phyloP scores from a whole-genome alignment of 768 basidiomycete genomes.

The Russula lepida region DNA sequence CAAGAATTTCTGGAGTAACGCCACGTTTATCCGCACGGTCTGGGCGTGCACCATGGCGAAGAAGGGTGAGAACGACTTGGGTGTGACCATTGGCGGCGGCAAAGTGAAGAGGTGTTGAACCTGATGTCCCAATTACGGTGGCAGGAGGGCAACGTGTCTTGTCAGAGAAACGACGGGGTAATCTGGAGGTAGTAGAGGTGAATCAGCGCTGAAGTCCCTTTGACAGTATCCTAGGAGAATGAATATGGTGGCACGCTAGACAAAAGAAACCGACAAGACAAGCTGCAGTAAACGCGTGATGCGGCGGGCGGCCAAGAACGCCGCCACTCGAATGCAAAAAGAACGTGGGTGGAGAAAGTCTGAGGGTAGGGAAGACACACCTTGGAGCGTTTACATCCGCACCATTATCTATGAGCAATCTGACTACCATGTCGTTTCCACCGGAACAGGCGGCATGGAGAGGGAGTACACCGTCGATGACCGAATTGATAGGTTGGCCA shows the following conservation, averaged over 20 bases:
- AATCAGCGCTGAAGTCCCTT: background rate
- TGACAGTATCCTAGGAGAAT: background rate
- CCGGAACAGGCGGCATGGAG: constrained; percentile 92
- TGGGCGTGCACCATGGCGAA: constrained; percentile 77
- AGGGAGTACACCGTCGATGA: constrained; percentile 93
- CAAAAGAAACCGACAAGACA: background rate
- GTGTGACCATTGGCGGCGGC: constrained; percentile 93
- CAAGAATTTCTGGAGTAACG: constrained; percentile 77
- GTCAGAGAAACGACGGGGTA: constrained; percentile 66
- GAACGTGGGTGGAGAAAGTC: background rate
- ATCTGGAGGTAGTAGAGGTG: constrained; percentile 31
- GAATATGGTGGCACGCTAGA: background rate
- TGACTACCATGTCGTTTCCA: constrained; percentile 82
- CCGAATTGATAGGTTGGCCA: constrained; percentile 94
- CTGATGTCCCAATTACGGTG: constrained; percentile 74
- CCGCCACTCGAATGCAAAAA: background rate
- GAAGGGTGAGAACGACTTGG: constrained; percentile 64
- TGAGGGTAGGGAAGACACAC: constrained; percentile 34
- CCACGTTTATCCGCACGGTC: constrained; percentile 86
- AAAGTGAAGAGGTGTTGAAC: constrained; percentile 92
- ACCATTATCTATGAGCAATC: constrained; percentile 81
- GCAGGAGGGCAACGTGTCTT: constrained; percentile 57
- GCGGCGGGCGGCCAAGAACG: background rate
- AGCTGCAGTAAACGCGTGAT: background rate
- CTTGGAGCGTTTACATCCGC: constrained; percentile 98